phyloP scores from a whole-genome alignment of 129 eudicot genomes.

The Silybum marianum region DNA sequence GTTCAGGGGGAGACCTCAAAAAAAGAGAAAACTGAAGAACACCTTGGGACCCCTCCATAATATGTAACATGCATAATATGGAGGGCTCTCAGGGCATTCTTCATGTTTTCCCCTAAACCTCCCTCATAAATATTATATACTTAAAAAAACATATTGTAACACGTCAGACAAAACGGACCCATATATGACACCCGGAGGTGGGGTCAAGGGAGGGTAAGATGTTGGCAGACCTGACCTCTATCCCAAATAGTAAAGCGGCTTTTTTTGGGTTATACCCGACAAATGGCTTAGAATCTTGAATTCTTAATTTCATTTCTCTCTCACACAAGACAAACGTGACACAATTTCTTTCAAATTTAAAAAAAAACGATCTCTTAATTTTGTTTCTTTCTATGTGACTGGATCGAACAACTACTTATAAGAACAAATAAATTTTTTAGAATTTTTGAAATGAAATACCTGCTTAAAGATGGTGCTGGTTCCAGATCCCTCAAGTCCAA shows the following conservation, averaged over 20 bases:
- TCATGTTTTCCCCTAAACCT: too few relatives aligned
- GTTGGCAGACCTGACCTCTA: neutral
- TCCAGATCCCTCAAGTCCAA: conserved; percentile 93
- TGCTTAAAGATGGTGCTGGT: conserved; percentile 99
- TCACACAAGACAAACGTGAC: neutral
- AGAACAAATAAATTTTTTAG: neutral
- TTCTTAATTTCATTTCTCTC: neutral
- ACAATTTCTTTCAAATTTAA: neutral
- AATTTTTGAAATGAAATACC: conserved; percentile 44
- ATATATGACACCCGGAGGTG: neutral
- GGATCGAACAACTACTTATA: neutral
- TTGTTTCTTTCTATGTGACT: neutral
- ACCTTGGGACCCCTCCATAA: too few relatives aligned
- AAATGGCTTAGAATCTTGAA: neutral
- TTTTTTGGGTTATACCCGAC: neutral
- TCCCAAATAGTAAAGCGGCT: neutral
- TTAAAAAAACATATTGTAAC: neutral
- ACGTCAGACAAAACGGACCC: neutral
- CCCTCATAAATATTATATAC: too few relatives aligned
- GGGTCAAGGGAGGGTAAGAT: neutral
- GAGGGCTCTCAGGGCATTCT: too few relatives aligned
- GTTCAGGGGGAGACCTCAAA: too few relatives aligned
- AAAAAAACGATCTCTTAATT: too few relatives aligned
- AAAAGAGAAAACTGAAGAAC: too few relatives aligned
- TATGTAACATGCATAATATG: too few relatives aligned